Evolutionary conservation across 345 rosid species (phyloP), one percentile per base, ranked within the genome.

Genomic region (Capsella bursapastoris): DNA sequence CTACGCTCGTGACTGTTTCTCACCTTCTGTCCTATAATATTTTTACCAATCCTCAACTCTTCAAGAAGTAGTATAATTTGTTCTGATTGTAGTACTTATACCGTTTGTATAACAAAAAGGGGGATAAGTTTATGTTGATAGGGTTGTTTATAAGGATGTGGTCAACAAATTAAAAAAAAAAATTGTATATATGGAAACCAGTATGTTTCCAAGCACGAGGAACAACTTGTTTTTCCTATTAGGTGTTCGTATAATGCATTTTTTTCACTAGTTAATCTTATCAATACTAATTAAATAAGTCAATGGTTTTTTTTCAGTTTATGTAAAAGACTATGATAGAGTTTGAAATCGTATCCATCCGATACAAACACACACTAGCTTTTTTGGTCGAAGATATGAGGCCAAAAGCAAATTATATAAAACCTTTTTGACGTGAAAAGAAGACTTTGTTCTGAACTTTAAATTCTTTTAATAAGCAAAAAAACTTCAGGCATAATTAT

Each of bases 1-100:
- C n/a, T 43, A 12, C 57, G 15, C 80, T 76, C 75, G 80, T 76
- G 76, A 71, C 76, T 60, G 9, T 66, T 77, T 77, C 72, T 72
- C 50, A 66, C 68, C 53, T 43, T 43, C 18, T 57, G 71, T 64
- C 64, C 66, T 77, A 8, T 32, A 8, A 2, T 63, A 27, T 55
- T 34, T 47, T 50, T 64, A 56, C 71, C 66, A 28, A 37, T 37
- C 27, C 10, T 14, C 29, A 32, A 14, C 59, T 41, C 64, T 49
- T 6, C 35, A 32, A 32, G 34, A 43, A 16, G 7, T 5, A 44
- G 18, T 8, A 49, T 22, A 22, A 22, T 25, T 5, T 37, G 48
- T 49, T 13, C 22, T 38, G 29, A 66, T 7, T 27, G 62, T 49
- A 25, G 51, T 48, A 22, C 25, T 22, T 64, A 51, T 60, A 38